Evolutionary conservation across 176 grass and related monocot species (phyloP).

Genomic region (Echinochloa phyllopogon): DNA sequence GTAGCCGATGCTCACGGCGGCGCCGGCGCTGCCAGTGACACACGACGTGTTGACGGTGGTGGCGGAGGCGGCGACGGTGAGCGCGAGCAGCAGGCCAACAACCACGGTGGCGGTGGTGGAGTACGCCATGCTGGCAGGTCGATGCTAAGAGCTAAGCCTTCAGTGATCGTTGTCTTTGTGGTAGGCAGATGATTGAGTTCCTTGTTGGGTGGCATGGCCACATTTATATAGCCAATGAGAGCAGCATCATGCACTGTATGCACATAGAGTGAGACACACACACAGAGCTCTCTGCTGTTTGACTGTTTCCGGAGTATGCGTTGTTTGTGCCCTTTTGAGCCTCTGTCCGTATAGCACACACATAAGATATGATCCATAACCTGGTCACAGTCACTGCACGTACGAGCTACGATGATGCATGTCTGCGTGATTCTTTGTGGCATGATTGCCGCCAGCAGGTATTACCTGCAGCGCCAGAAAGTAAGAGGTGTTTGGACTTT

Average conservation of each 20-base stretch:
- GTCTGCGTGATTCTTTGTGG: too few relatives aligned
- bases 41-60: constrained; percentile 55
- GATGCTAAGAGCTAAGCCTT: neutral
- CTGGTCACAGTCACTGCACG: too few relatives aligned
- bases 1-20: constrained; percentile 46
- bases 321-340: neutral
- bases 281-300: too few relatives aligned
- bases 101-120: constrained; percentile 13
- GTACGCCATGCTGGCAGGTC: constrained; percentile 32
- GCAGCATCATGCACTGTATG: neutral
- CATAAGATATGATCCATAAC: too few relatives aligned
- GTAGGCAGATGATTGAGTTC: neutral
- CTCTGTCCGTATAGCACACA: too few relatives aligned
- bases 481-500: too few relatives aligned
- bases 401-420: too few relatives aligned
- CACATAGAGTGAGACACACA: too few relatives aligned
- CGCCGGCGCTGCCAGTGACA: constrained; percentile 40
- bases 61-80: neutral
- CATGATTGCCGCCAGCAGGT: too few relatives aligned
- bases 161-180: neutral
- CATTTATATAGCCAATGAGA: neutral
- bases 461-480: too few relatives aligned
- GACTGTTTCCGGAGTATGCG: too few relatives aligned
- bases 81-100: neutral
- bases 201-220: neutral